These are phyloP conservation scores for Fermentozyma sake DNA, from an alignment of 1,139 yeast genomes.

Conservation along the genomic window DNA sequence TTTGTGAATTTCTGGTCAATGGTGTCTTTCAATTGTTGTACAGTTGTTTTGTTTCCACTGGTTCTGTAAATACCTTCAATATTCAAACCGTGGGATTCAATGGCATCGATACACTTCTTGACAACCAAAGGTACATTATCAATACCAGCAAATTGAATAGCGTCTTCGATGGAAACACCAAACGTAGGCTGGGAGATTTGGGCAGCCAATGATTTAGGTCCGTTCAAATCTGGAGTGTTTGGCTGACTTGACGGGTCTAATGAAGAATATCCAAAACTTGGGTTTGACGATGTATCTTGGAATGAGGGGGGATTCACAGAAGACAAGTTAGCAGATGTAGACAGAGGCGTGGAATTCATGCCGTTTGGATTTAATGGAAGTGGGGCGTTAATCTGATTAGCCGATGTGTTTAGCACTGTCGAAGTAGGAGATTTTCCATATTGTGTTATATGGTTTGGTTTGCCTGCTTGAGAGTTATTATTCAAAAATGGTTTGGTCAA, in stretches of 20 bases:
- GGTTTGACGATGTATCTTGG: slow-evolving; percentile 1
- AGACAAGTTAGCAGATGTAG: no score
- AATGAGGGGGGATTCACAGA: no score
- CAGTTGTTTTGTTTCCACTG: slow-evolving; percentile 72
- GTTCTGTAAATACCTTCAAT: slow-evolving; percentile 88
- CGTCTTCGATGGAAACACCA: slow-evolving; percentile 73
- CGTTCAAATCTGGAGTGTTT: slow-evolving; percentile 27
- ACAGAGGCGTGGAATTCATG: slow-evolving; percentile 1
- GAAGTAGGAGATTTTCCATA: no score
- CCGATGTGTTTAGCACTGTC: slow-evolving; percentile 1
- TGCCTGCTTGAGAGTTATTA: slow-evolving; percentile 9
- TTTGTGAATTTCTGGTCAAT: slow-evolving; percentile 79
- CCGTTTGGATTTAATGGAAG: background rate
- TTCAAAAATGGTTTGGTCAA: slow-evolving; percentile 38
- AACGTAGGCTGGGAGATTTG: slow-evolving; percentile 53
- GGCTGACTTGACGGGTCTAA: slow-evolving; percentile 36
- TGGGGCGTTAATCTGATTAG: slow-evolving; percentile 5
- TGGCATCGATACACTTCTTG: slow-evolving; percentile 79
- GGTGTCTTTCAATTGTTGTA: slow-evolving; percentile 65
- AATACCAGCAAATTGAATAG: slow-evolving; percentile 73
- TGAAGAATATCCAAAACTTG: slow-evolving; percentile 18
- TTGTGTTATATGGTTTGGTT: slow-evolving; percentile 1
- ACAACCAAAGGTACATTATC: slow-evolving; percentile 92
- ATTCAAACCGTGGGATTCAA: slow-evolving; percentile 78
- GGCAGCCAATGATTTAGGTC: slow-evolving; percentile 35